Evolutionary conservation across 371 early-diverging fungal species (phyloP).

Genomic region (Batkoa obscura): DNA sequence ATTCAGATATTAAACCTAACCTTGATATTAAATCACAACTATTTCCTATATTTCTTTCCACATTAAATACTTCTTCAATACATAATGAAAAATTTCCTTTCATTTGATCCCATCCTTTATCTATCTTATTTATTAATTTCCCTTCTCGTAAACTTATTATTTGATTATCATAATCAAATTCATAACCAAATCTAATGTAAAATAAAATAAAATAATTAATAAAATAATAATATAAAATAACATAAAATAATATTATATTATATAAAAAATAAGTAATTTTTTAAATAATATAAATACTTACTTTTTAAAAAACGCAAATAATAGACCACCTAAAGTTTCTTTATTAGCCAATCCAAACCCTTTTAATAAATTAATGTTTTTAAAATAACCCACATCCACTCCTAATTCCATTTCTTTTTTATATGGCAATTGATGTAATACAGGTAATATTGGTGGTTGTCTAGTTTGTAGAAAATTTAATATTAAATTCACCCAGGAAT

Average conservation of each 20-base stretch:
- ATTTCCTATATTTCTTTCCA: constrained; percentile 68
- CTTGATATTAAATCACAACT: constrained; percentile 62
- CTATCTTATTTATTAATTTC: constrained; percentile 38
- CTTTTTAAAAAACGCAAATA: constrained; percentile 67
- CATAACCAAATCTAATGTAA: constrained; percentile 25
- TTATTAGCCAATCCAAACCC: constrained; percentile 36
- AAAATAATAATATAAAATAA: constrained; percentile 6
- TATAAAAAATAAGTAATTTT: too few species aligned
- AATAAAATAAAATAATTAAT: not conserved
- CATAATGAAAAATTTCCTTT: constrained; percentile 45
- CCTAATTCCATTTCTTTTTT: constrained; percentile 18
- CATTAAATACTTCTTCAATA: constrained; percentile 81
- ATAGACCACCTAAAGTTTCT: constrained; percentile 55
- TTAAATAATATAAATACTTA: constrained; percentile 8
- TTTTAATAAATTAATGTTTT: constrained; percentile 30
- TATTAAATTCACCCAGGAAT: constrained; percentile 82
- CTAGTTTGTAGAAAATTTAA: constrained; percentile 78
- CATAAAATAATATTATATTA: too few species aligned
- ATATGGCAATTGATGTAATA: constrained; percentile 38
- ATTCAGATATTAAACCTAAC: constrained; percentile 51
- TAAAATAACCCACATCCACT: constrained; percentile 40
- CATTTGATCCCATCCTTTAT: constrained; percentile 60
- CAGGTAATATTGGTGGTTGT: constrained; percentile 72
- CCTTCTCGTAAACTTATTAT: constrained; percentile 69
- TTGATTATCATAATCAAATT: constrained; percentile 57